These are phyloP conservation scores for Taphrina populina DNA, from an alignment of 1,139 yeast genomes.

Conservation along the genomic window DNA sequence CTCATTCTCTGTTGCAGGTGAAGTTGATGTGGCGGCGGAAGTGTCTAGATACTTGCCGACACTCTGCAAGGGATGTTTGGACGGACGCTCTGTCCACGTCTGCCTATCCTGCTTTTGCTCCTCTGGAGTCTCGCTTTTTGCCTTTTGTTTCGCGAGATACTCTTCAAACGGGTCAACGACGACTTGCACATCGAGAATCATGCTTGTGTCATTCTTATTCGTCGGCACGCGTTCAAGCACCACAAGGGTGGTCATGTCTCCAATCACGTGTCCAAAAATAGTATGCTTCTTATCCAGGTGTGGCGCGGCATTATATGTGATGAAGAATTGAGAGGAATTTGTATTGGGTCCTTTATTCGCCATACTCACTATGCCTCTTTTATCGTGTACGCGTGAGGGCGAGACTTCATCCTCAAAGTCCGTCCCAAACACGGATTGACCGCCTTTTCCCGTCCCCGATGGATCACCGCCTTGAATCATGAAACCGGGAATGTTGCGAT, in stretches of 20 bases:
- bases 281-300: slow-evolving; percentile 76
- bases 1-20: too few species aligned
- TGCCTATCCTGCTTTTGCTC: too few species aligned
- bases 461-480: slow-evolving; percentile 60
- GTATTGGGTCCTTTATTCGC: slow-evolving; percentile 66
- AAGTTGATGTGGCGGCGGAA: too few species aligned
- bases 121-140: slow-evolving; percentile 14
- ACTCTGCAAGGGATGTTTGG: too few species aligned
- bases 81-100: too few species aligned
- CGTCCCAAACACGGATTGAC: slow-evolving; percentile 45
- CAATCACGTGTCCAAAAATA: slow-evolving; percentile 73
- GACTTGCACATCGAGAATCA: slow-evolving; percentile 59
- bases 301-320: slow-evolving; percentile 67
- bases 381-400: slow-evolving; percentile 71
- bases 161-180: slow-evolving; percentile 75
- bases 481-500: slow-evolving; percentile 52
- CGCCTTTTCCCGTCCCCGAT: slow-evolving; percentile 52
- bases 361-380: slow-evolving; percentile 79
- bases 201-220: slow-evolving; percentile 45
- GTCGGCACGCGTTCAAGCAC: slow-evolving; percentile 56
- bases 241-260: slow-evolving; percentile 74
- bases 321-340: slow-evolving; percentile 76
- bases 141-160: slow-evolving; percentile 41
- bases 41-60: too few species aligned
- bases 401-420: slow-evolving; percentile 55